Percentiles rank a stretch among this genome's conserved stretches.
phyloP scores from a whole-genome alignment of 1,139 yeast species.

The Saccharomyces uvarum region DNA sequence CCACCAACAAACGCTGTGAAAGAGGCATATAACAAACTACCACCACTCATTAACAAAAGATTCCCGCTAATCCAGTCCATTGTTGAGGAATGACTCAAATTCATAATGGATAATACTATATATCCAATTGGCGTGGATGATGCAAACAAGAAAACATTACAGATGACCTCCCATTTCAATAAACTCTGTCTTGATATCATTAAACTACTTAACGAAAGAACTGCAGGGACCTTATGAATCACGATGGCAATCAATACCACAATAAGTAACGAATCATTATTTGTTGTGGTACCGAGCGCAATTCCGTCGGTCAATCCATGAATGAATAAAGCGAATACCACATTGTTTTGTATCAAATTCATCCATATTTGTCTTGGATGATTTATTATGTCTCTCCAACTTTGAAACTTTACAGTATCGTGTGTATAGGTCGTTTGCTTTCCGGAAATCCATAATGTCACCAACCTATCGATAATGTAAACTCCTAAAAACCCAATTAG shows the following conservation, averaged over 20 bases:
- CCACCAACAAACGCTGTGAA: constrained; percentile 27
- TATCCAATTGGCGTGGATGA: constrained; percentile 31
- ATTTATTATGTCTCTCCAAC: constrained; percentile 16
- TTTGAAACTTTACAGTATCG: constrained; percentile 9
- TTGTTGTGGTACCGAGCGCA: constrained; percentile 50
- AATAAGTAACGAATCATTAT: constrained; percentile 38
- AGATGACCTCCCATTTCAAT: constrained; percentile 24
- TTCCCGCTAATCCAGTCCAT: constrained; percentile 29
- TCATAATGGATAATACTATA: constrained; percentile 21
- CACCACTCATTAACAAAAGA: constrained; percentile 30
- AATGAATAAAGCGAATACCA: constrained; percentile 49
- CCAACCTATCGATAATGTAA: constrained; percentile 25
- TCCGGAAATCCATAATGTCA: constrained; percentile 1
- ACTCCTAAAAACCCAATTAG: constrained; percentile 29
- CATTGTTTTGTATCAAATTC: constrained; percentile 32
- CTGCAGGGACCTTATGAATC: constrained; percentile 58
- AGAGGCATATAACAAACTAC: constrained; percentile 31
- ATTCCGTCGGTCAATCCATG: constrained; percentile 61
- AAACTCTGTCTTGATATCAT: constrained; percentile 30
- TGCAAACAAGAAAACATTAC: constrained; percentile 29
- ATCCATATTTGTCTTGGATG: constrained; percentile 18
- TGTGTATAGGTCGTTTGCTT: neutral
- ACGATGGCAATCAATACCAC: constrained; percentile 47
- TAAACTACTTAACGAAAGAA: constrained; percentile 45
- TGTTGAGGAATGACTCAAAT: constrained; percentile 20